A percentile compares a stretch with the other conserved stretches of the same genome.
These are phyloP conservation scores for Amanita thiersii DNA, from an alignment of 768 basidiomycete species.

Conservation along the genomic window DNA sequence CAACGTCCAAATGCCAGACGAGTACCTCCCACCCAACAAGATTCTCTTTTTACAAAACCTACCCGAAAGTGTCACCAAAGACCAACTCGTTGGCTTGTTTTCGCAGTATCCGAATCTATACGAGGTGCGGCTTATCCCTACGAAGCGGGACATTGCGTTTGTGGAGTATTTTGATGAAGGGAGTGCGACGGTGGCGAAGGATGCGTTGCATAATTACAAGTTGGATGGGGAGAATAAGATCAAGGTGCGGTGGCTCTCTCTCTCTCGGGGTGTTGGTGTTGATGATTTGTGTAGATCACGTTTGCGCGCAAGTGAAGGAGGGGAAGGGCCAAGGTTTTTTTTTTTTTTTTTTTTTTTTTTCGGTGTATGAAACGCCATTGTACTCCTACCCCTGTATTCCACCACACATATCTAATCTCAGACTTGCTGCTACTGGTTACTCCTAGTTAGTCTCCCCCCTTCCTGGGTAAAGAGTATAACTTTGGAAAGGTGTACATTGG, in stretches of 20 bases:
- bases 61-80: slow-evolving; percentile 88
- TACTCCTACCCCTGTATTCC: no score
- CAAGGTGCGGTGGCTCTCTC: slow-evolving; percentile 52
- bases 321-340: no score
- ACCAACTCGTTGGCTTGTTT: slow-evolving; percentile 85
- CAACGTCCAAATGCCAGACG: slow-evolving; percentile 97
- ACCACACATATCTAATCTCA: no score
- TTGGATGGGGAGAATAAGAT: slow-evolving; percentile 97
- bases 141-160: slow-evolving; percentile 96
- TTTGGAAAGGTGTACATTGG: no score
- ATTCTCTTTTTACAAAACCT: slow-evolving; percentile 98
- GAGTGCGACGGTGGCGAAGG: slow-evolving; percentile 86
- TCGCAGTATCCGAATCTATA: slow-evolving; percentile 93
- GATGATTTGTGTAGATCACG: slow-evolving; percentile 41
- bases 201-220: slow-evolving; percentile 96
- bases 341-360: no score
- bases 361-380: no score
- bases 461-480: no score
- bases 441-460: no score
- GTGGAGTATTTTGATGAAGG: slow-evolving; percentile 95
- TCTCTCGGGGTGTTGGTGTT: slow-evolving; percentile 4
- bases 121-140: slow-evolving; percentile 98
- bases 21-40: slow-evolving; percentile 98
- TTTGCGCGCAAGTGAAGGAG: slow-evolving; percentile 60
- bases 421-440: no score